Evolutionary conservation across 164 flowering plant genomes (phyloP).

Genomic region (Warburgia ugandensis): DNA sequence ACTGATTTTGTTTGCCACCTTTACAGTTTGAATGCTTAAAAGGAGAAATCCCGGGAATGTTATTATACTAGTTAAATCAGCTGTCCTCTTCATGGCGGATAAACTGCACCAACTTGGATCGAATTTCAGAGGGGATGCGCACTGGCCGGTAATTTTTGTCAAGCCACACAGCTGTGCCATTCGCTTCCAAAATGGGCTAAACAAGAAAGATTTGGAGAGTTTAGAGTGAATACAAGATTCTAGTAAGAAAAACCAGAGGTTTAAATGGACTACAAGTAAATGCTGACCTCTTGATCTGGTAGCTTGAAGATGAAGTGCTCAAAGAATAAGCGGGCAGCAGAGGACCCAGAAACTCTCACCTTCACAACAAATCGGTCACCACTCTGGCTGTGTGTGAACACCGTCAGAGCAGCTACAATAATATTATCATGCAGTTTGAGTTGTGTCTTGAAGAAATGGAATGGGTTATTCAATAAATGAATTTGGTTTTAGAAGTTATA

Average conservation of each 20-base stretch:
- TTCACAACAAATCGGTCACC: constrained; percentile 80
- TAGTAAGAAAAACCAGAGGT: neutral
- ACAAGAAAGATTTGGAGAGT: neutral
- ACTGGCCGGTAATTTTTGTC: constrained; percentile 69
- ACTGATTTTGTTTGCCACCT: no score
- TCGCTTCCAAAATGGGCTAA: constrained; percentile 78
- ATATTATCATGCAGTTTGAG: neutral
- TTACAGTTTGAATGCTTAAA: no score
- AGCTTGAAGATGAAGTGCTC: constrained; percentile 75
- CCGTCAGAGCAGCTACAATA: constrained; percentile 4
- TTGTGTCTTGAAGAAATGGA: neutral
- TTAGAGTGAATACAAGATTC: neutral
- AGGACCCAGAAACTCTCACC: constrained; percentile 67
- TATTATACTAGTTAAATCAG: no score
- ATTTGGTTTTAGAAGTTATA: no score
- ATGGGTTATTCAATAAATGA: no score
- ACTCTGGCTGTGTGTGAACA: constrained; percentile 39
- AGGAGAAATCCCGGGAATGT: no score
- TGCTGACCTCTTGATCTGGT: constrained; percentile 68
- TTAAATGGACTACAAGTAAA: neutral
- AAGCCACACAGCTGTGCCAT: constrained; percentile 71
- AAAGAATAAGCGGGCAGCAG: constrained; percentile 70
- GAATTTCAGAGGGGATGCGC: constrained; percentile 64
- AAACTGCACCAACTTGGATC: constrained; percentile 53
- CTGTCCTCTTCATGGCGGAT: constrained; percentile 16